Evolutionary conservation across 1,139 yeast species (phyloP).

Genomic region (Wickerhamiella infanticola): DNA sequence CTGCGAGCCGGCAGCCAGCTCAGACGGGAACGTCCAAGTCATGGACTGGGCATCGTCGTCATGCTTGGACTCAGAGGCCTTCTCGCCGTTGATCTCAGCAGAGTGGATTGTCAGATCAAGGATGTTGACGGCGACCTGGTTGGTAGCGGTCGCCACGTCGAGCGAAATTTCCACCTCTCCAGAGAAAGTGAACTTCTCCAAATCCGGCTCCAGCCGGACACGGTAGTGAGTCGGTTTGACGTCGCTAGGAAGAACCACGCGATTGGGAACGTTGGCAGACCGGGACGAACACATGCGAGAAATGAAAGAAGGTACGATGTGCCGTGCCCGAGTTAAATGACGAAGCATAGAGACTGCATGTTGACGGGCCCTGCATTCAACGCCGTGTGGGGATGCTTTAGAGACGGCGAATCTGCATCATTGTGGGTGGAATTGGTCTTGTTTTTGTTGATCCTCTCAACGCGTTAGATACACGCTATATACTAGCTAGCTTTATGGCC

Average conservation of each 20-base stretch:
- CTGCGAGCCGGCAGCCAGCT: slow-evolving; percentile 31
- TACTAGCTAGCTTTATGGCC: no score
- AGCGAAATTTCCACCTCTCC: slow-evolving; percentile 55
- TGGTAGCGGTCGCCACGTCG: slow-evolving; percentile 40
- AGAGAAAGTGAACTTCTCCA: slow-evolving; percentile 50
- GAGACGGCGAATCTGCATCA: no score
- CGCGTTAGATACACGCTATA: no score
- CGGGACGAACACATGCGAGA: slow-evolving; percentile 8
- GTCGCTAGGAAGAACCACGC: slow-evolving; percentile 48
- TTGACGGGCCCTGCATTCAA: neutral
- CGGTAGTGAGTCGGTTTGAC: slow-evolving; percentile 62
- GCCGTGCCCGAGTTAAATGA: neutral
- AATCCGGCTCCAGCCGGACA: slow-evolving; percentile 57
- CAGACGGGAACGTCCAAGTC: slow-evolving; percentile 40
- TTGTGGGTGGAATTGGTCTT: no score
- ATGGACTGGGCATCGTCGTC: slow-evolving; percentile 44
- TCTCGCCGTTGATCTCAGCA: slow-evolving; percentile 10
- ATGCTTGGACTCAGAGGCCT: slow-evolving; percentile 8
- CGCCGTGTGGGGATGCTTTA: neutral
- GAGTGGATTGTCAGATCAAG: slow-evolving; percentile 42
- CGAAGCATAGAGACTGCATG: slow-evolving; percentile 1
- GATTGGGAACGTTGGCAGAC: slow-evolving; percentile 5
- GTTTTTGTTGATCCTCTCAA: no score
- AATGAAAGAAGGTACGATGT: neutral
- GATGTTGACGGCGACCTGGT: slow-evolving; percentile 40